Conservation (phyloP, 2,329 filamentous ascomycete genomes). For the Colletotrichum euphorbiae region DNA sequence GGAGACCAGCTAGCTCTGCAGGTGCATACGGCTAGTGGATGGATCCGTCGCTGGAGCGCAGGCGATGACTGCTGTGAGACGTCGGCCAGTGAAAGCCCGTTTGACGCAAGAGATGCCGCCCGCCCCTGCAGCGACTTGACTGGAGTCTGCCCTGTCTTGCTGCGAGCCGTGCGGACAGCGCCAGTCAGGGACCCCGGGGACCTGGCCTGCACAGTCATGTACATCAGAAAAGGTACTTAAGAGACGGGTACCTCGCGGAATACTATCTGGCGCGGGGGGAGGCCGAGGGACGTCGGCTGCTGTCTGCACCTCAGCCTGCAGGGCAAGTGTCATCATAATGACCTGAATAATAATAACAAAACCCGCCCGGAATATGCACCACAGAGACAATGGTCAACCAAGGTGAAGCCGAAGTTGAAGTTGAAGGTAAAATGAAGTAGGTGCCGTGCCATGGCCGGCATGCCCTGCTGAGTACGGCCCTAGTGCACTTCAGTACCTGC, state of each 20-base stretch:
- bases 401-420: no score
- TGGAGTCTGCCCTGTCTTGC: not conserved
- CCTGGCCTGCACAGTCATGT: conserved; percentile 24
- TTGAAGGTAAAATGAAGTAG: no score
- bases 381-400: not conserved
- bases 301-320: no score
- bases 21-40: conserved; percentile 16
- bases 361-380: not conserved
- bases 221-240: not conserved
- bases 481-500: no score
- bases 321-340: not conserved
- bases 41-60: conserved; percentile 21
- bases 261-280: not conserved
- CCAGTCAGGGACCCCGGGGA: conserved; percentile 19
- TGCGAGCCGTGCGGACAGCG: conserved; percentile 6
- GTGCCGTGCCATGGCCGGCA: no score
- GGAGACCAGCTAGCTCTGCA: conserved; percentile 1
- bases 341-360: not conserved
- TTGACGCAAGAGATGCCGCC: not conserved
- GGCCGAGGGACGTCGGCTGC: not conserved
- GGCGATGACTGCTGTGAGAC: conserved; percentile 39
- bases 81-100: conserved; percentile 21
- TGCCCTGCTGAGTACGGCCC: not conserved
- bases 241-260: not conserved
- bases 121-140: conserved; percentile 3